Base-by-base conservation (phyloP, 192 early-diverging fungal species). In the Dissophora globulifera region DNA sequence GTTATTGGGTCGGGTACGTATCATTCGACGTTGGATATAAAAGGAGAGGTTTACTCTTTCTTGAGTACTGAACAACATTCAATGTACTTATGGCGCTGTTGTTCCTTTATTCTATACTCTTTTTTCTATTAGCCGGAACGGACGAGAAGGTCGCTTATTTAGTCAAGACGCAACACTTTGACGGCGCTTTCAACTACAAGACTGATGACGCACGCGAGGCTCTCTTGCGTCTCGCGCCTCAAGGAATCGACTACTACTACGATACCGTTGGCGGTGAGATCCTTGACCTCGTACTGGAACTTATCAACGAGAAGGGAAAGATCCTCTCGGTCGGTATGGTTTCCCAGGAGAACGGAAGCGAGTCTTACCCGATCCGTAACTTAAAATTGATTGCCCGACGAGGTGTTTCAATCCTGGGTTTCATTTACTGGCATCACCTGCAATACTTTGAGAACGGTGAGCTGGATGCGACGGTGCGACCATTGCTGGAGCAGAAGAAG, bases 131-230 rank as follows among this genome's bases (percentile, higher is more conserved):
- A 43, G 93, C 93, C 22, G 93, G 94, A 3, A 85, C 87, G 9
- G 94, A 96, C 64, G 92, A 94, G 0, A 98, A 98, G 67, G 91
- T 92, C 16, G 82, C 70, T 17, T 86, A 83, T 49, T 80, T 95
- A 27, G 82, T 88, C 56, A 63, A 80, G 12, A 83, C 84, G 54
- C 69, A 88, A 48, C 88, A 89, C 19, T 94, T 91, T 50, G 94
- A 97, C 78, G 90, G 79, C 7, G 96, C 85, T 8, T 93, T 97
- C 85, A 97, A 97, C 85, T 97, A 97, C 89, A 97, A 96, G 76
- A 75, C 70, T 20, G 85, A 84, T 13, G 79, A 74, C 25, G 53
- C 65, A 5, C 62, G 79, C 52, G 64, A 69, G 7, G 82, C 41
- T 74, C 78, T 69, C 78, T 80, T 59, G 32, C 58, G 89, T 58